These are phyloP conservation scores for Castanospermum australe DNA, from an alignment of 306 rosid genomes.

Conservation along the genomic window DNA sequence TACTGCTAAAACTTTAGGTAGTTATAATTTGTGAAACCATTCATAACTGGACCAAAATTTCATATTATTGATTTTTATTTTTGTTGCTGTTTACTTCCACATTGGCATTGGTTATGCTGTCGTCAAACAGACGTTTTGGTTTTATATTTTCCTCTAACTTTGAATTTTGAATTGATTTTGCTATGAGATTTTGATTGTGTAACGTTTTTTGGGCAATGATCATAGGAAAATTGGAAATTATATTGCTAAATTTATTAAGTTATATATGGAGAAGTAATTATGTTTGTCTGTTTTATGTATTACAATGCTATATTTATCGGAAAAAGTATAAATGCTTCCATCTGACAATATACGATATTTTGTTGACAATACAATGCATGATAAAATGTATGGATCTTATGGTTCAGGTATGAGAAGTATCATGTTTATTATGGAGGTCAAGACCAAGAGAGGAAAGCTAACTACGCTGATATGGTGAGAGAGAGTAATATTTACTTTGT, in stretches of 20 bases:
- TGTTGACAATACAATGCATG: too few relatives aligned
- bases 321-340: not conserved
- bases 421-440: slow-evolving; percentile 74
- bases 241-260: not conserved
- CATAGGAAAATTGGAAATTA: not conserved
- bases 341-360: not conserved
- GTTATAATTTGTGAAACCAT: not conserved
- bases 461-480: slow-evolving; percentile 78
- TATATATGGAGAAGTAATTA: not conserved
- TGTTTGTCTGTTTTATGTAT: not conserved
- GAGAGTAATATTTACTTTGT: not conserved
- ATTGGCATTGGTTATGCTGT: too few relatives aligned
- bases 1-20: not conserved
- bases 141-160: too few relatives aligned
- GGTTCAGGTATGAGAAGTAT: slow-evolving; percentile 80
- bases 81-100: not conserved
- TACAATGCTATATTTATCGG: not conserved
- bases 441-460: slow-evolving; percentile 74
- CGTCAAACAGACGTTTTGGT: too few relatives aligned
- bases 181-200: not conserved
- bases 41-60: not conserved
- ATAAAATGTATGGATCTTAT: slow-evolving; percentile 18
- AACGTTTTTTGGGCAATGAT: not conserved
- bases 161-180: not conserved
- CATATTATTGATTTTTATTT: too few relatives aligned